Conservation (phyloP, 495 filamentous ascomycete species). For the Penicillium arizonense region DNA sequence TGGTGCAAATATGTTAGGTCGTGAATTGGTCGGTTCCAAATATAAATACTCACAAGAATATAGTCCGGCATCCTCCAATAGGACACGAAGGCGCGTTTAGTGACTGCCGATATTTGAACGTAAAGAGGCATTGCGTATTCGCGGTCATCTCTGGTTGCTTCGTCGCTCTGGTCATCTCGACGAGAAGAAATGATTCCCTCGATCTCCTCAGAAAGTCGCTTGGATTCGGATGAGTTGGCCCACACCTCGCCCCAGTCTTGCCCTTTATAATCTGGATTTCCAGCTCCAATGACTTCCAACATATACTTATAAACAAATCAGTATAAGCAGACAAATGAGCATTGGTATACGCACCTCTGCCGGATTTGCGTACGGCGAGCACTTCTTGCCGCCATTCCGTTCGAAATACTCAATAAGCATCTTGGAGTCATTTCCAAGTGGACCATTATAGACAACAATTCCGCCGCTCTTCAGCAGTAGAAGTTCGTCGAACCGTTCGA, state of each 20-base stretch:
- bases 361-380: constrained; percentile 57
- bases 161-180: constrained; percentile 24
- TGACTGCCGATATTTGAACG: constrained; percentile 48
- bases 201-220: constrained; percentile 44
- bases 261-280: constrained; percentile 60
- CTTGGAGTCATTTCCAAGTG: constrained; percentile 52
- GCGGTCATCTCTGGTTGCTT: constrained; percentile 39
- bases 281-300: constrained; percentile 65
- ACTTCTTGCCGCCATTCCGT: constrained; percentile 57
- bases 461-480: constrained; percentile 69
- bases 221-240: constrained; percentile 46
- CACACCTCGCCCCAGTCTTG: constrained; percentile 63
- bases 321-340: too few relatives aligned
- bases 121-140: constrained; percentile 63
- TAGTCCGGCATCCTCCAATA: constrained; percentile 64
- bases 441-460: constrained; percentile 69
- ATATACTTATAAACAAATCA: constrained; percentile 45
- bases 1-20: constrained; percentile 9
- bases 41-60: constrained; percentile 35
- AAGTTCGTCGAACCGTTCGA: constrained; percentile 72
- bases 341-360: constrained; percentile 46
- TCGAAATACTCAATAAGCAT: constrained; percentile 64
- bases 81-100: constrained; percentile 51
- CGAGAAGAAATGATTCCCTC: constrained; percentile 42
- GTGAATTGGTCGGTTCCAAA: not conserved